Evolutionary conservation across 2,329 filamentous ascomycete genomes (phyloP).

Genomic region (Calycina herbarum): DNA sequence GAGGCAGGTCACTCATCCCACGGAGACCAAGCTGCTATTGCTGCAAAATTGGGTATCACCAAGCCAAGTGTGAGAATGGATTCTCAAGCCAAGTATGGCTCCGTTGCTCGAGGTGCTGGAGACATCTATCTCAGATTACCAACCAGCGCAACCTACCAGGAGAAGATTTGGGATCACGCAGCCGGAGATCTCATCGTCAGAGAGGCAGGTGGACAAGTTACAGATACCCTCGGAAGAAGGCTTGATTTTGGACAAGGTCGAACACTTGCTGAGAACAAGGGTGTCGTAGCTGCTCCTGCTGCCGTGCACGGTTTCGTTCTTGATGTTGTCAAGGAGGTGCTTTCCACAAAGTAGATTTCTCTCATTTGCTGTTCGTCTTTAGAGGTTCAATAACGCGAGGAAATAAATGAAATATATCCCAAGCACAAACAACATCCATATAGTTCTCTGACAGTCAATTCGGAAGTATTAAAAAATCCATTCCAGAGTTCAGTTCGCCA

Average conservation of each 20-base stretch:
- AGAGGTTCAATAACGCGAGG: not conserved
- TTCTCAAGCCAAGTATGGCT: slow-evolving; percentile 96
- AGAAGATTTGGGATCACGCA: slow-evolving; percentile 99
- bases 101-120: slow-evolving; percentile 88
- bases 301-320: slow-evolving; percentile 76
- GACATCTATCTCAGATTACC: slow-evolving; percentile 93
- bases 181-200: slow-evolving; percentile 92
- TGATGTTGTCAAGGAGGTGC: slow-evolving; percentile 76
- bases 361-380: not conserved
- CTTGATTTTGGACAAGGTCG: slow-evolving; percentile 86
- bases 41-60: slow-evolving; percentile 81
- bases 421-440: not conserved
- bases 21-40: slow-evolving; percentile 82
- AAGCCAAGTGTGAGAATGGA: slow-evolving; percentile 92
- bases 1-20: slow-evolving; percentile 92
- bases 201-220: slow-evolving; percentile 90
- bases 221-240: slow-evolving; percentile 80
- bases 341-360: slow-evolving; percentile 47
- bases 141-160: slow-evolving; percentile 82
- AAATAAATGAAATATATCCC: not conserved
- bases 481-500: too few species aligned
- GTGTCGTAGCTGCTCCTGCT: slow-evolving; percentile 83
- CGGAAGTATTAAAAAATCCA: not conserved
- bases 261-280: slow-evolving; percentile 87
- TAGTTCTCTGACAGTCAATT: not conserved